Evolutionary conservation across 371 early-diverging fungal genomes (phyloP), one percentile per base, ranked within the genome.

Genomic region (Mortierella sp.): DNA sequence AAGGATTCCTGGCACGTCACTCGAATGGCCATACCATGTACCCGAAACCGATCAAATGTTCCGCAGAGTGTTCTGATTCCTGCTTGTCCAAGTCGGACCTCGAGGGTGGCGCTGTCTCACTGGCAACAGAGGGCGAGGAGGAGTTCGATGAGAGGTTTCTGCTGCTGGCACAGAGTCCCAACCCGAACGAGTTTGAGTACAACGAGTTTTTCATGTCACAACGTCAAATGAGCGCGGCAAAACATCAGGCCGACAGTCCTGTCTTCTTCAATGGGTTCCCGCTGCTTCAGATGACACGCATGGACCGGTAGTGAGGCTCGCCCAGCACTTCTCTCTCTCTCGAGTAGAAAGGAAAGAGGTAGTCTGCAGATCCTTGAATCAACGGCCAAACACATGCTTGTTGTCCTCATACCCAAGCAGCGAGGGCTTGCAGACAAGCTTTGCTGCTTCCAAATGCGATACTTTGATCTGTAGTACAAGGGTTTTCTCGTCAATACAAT

Each of bases 401-500:
- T 64, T 34, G 34, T 4, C 47, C 16, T 72, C 40, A 47, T 57
- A 66, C 16, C 61, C 66, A 2, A 60, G 52, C 22, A 73, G 39
- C 1, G 74, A 73, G 1, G 74, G 74, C 45, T 67, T 67, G 0
- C 63, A 63, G 16, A 68, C 60, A 7, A 17, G 41, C 8, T 57
- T 74, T 21, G 76, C 76, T 3, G 76, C 60, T n/a, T 67, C 64
- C 34, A 74, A 28, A 57, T 74, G 76, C 5, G 58, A 12, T 5
- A 59, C 21, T 40, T 48, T 54, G 29, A 67, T 68, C 68, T 67
- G 60, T 34, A 7, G 34, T 9, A 12, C 16, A 17, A 19, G 22
- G 5, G 34, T 14, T 28, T 22, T n/a, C 19, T 16, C 31, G 31
- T 13, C 28, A 39, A n/a, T 29, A 3, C 19, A 27, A 40, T 22